phyloP scores from a whole-genome alignment of 1,284 basidiomycete genomes.

The Pascua sp. region DNA sequence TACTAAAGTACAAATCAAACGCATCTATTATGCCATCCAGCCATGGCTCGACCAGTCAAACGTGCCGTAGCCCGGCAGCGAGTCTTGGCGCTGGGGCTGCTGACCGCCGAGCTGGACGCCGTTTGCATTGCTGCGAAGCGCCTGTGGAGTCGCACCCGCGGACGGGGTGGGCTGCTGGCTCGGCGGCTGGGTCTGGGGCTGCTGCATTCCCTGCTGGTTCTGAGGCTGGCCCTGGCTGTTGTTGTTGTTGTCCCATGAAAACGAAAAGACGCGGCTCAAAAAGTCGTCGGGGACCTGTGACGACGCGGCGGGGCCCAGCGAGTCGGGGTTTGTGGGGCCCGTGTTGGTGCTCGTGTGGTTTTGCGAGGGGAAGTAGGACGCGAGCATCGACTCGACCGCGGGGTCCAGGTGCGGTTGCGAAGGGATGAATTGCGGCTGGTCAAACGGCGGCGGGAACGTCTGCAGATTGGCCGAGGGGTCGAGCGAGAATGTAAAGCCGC shows the following conservation, averaged over 20 bases:
- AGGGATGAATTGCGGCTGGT: constrained; percentile 34
- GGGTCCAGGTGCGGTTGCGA: constrained; percentile 34
- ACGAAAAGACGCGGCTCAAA: constrained; percentile 43
- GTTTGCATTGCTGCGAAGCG: too few relatives aligned
- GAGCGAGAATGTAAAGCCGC: constrained; percentile 28
- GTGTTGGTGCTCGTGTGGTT: constrained; percentile 1
- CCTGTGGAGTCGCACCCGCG: neutral
- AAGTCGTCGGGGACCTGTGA: constrained; percentile 43
- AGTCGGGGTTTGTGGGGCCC: neutral
- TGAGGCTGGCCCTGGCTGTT: constrained; percentile 1
- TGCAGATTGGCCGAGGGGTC: constrained; percentile 22
- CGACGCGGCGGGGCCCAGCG: constrained; percentile 14
- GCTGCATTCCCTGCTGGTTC: constrained; percentile 4
- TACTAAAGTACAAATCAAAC: neutral
- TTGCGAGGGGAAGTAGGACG: constrained; percentile 35
- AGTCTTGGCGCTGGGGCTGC: constrained; percentile 16
- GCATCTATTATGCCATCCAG: constrained; percentile 31
- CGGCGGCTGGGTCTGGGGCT: neutral
- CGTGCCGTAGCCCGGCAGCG: constrained; percentile 20
- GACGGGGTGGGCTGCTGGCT: constrained; percentile 4
- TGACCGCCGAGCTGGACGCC: neutral
- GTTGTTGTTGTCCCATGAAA: constrained; percentile 37
- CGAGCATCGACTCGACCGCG: constrained; percentile 39
- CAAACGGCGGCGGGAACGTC: constrained; percentile 30
- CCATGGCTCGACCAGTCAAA: constrained; percentile 25